Base-by-base conservation (phyloP, 2,329 filamentous ascomycete genomes). In the Dactylellina cionopaga region DNA sequence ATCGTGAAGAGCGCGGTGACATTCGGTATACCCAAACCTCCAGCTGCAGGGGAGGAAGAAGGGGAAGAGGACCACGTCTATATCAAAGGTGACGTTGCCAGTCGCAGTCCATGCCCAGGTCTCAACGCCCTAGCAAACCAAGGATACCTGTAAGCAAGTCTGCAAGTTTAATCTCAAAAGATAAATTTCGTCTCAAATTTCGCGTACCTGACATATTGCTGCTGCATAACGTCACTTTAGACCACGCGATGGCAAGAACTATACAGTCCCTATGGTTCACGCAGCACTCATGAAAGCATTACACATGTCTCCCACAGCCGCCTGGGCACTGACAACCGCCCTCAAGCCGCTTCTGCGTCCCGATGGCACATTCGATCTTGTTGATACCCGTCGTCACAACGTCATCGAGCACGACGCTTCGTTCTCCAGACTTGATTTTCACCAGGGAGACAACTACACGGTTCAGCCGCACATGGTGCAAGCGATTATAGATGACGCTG, bases 391-490 rank as follows among this genome's bases (percentile, higher is more conserved):
- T n/a, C 75, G 74, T 33, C 79, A 80, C 73, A 78, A 79, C 49
- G 75, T 79, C 4, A 75, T 80, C 43, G 79, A 80, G 73, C 79
- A 80, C 74, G 79, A 80, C 56, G 75, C 76, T 5, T 80, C 78
- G 24, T 76, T 80, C 58, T 79, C 78, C 1, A 76, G 79, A 11
- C 76, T 79, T 5, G 79, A 80, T 54, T 77, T 77, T 46, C 77
- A 76, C 11, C 79, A 80, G 31, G 79, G 78, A 13, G 78, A 80
- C 62, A 80, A 80, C 46, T 79, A 78, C 74, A 78, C 75, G 19
- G 76, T 80, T 60, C 78, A 80, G 60, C 78, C 76, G 3, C 74
- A 74, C 9, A 79, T 80, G 77, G 71, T 79, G 29, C 71, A 79
- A 51, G 77, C 75, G 11, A 76, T 80, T 65, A 60, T 79, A 35